phyloP scores from a whole-genome alignment of 495 filamentous ascomycete genomes.

The Xylaria sp. region DNA sequence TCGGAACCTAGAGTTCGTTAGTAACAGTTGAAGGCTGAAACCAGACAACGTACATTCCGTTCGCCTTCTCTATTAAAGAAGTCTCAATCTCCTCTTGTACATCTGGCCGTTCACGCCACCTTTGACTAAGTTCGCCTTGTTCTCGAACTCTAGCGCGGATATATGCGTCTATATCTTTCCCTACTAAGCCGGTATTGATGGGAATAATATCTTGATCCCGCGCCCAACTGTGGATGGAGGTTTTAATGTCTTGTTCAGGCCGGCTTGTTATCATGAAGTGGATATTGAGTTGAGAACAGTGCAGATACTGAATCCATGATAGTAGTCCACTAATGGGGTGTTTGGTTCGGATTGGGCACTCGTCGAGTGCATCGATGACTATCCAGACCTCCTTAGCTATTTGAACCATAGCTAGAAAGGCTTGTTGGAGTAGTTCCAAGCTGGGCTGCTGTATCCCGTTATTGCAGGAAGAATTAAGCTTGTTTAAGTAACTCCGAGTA shows the following conservation, averaged over 20 bases:
- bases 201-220: not conserved
- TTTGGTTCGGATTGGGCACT: not conserved
- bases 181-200: not conserved
- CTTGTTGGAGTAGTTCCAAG: not conserved
- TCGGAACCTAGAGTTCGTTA: constrained; percentile 10
- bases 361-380: constrained; percentile 7
- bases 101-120: not conserved
- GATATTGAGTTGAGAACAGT: not conserved
- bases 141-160: not conserved
- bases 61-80: not conserved
- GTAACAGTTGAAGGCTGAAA: not conserved
- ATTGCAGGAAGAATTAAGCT: not conserved
- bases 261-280: constrained; percentile 1
- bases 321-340: not conserved
- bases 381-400: not conserved
- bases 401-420: not conserved
- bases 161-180: not conserved
- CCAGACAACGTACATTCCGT: constrained; percentile 13
- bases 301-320: not conserved
- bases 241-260: constrained; percentile 8
- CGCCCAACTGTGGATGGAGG: not conserved
- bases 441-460: not conserved
- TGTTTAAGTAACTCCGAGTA: not conserved
- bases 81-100: not conserved
- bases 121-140: not conserved